These are phyloP conservation scores for Colletotrichum viniferum DNA, from an alignment of 2,329 filamentous ascomycete species.

Conservation along the genomic window DNA sequence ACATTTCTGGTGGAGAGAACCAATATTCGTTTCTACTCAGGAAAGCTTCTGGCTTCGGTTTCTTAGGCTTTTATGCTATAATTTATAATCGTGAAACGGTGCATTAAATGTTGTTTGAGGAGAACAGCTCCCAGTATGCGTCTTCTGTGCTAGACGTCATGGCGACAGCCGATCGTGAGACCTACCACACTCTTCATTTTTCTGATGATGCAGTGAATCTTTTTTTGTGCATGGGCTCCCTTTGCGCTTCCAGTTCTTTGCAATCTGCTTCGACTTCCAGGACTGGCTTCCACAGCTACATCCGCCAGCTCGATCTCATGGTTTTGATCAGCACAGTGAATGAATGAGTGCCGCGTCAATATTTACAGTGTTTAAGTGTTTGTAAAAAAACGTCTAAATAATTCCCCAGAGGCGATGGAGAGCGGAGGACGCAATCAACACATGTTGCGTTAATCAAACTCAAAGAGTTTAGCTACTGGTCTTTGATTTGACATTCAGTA, in stretches of 20 bases:
- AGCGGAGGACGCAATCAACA: background rate
- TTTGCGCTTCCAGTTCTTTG: background rate
- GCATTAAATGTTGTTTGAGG: too few relatives aligned
- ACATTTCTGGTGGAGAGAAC: too few relatives aligned
- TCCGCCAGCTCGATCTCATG: background rate
- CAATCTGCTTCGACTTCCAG: background rate
- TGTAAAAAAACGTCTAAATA: fast-evolving
- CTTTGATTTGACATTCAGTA: background rate
- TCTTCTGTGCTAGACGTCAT: background rate
- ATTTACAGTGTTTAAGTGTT: fast-evolving
- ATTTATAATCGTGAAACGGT: too few relatives aligned
- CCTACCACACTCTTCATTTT: background rate
- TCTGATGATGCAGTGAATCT: background rate
- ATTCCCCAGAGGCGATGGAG: fast-evolving
- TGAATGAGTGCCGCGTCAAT: fast-evolving
- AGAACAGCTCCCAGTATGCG: fast-evolving
- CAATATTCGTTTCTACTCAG: too few relatives aligned
- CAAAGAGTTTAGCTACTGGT: background rate
- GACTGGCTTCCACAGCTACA: background rate
- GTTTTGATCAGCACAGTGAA: background rate
- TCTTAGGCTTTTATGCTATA: too few relatives aligned
- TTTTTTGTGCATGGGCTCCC: background rate
- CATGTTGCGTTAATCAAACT: fast-evolving
- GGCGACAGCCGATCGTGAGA: background rate
- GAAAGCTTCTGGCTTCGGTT: too few relatives aligned